A percentile compares a stretch with the other conserved stretches of the same genome.
Conservation (phyloP, 202 grass and related monocot genomes). For the Elaeis oleifera region DNA sequence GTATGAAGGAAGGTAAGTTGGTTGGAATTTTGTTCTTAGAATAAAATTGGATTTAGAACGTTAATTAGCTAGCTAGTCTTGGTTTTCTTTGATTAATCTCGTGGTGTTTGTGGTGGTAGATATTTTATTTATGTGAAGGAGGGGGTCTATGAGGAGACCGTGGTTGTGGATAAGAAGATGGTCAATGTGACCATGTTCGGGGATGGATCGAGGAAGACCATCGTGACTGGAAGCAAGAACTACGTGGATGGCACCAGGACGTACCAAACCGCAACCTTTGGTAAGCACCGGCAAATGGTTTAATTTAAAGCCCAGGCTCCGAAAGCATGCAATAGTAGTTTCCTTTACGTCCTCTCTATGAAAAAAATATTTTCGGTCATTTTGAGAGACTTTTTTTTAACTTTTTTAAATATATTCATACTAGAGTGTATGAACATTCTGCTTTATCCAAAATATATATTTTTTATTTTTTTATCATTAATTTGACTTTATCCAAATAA, state of each 20-base stretch:
- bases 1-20: slow-evolving; percentile 39
- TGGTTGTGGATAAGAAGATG: slow-evolving; percentile 41
- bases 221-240: slow-evolving; percentile 72
- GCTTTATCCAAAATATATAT: too few species aligned
- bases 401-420: too few species aligned
- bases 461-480: too few species aligned
- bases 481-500: too few species aligned
- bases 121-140: slow-evolving; percentile 82
- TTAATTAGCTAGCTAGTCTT: background rate
- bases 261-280: slow-evolving; percentile 65
- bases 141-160: slow-evolving; percentile 66
- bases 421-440: too few species aligned
- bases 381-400: too few species aligned
- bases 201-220: slow-evolving; percentile 56
- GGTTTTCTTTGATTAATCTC: background rate
- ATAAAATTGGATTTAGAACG: too few species aligned
- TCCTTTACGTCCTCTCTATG: too few species aligned
- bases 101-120: slow-evolving; percentile 14
- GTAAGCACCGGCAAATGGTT: slow-evolving; percentile 20
- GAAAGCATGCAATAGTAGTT: too few species aligned
- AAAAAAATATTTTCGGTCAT: too few species aligned
- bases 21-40: too few species aligned
- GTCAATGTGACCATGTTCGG: slow-evolving; percentile 55
- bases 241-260: slow-evolving; percentile 61
- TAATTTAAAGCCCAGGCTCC: too few species aligned